Evolutionary conservation across 495 filamentous ascomycete genomes (phyloP), one percentile per base, ranked within the genome.

Genomic region (Lophiotrema nucula): DNA sequence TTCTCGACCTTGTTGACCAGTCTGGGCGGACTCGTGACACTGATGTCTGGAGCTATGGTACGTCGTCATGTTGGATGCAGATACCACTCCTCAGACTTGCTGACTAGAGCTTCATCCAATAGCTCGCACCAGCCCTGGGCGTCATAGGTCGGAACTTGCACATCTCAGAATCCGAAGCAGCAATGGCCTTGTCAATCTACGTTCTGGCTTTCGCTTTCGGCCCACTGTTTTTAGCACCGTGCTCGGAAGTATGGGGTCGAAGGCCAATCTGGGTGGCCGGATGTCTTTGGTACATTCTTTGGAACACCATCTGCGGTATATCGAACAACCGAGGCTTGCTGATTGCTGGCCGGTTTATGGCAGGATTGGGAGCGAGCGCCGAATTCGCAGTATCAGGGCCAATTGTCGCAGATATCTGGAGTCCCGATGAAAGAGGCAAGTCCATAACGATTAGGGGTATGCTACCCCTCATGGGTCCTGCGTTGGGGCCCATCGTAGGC

Each of bases 401-500:
- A 4, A 64, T 58, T 1, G 47, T 50, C 3, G 46, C n/a, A 13
- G 60, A 59, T 23, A 48, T 39, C 48, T 64, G 54, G 48, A 24
- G 15, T 23, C 10, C 43, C 1, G 49, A 64, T 8, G 54, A 58
- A 37, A 41, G 60, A 27, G 55, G 55, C 23, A 64, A 59, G 21
- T 64, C 54, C 8, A 46, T 58, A 6, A 53, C 60, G 5, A 51
- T 58, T 22, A n/a, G 37, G 1, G 26, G 35, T 1, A 43, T 6
- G 39, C 19, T 12, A 0, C 56, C 50, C 0, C 46, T 62, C 1
- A 27, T 62, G 0, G 59, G 59, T 2, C 53, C 59, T 26, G 58
- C 69, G 2, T 33, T 74, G 22, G 72, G 72, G 4, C 73, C 72
- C 5, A 63, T 74, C 25, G 48, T 75, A 0, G 73, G 69, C 56